Percentiles rank a stretch among this genome's conserved stretches.
Conservation (phyloP, 768 basidiomycete genomes). For the Mycena metata region DNA sequence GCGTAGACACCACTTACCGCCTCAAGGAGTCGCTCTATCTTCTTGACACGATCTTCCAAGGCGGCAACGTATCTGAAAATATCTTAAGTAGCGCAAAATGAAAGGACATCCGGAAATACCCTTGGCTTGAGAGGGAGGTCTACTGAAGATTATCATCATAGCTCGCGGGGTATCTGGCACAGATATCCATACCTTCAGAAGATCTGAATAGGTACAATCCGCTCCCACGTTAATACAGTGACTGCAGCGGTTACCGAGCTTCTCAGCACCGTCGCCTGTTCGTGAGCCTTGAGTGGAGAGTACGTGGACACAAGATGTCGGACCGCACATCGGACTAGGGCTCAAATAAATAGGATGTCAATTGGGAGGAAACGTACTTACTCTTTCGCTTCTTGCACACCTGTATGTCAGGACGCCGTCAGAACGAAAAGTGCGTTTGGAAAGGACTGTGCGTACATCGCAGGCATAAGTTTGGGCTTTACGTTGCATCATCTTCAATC, state of each 20-base stretch:
- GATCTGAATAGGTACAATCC: constrained; percentile 77
- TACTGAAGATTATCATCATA: constrained; percentile 55
- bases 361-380: constrained; percentile 42
- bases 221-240: constrained; percentile 70
- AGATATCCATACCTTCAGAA: constrained; percentile 66
- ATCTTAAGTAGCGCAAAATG: not conserved
- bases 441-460: constrained; percentile 36
- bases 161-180: not conserved
- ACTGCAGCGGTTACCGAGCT: constrained; percentile 70
- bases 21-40: constrained; percentile 72
- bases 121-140: constrained; percentile 55
- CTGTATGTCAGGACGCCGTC: constrained; percentile 70
- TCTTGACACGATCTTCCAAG: constrained; percentile 69
- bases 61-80: constrained; percentile 67
- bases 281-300: constrained; percentile 30
- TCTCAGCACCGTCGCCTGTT: constrained; percentile 71
- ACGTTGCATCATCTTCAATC: too few species aligned
- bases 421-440: too few species aligned
- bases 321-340: constrained; percentile 57
- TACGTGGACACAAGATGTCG: not conserved
- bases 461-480: constrained; percentile 53
- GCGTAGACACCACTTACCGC: too few species aligned
- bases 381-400: constrained; percentile 82
- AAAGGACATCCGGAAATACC: constrained; percentile 50
- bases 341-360: not conserved